Percentiles rank a stretch among this genome's conserved stretches.
Evolutionary conservation across 768 basidiomycete genomes (phyloP).

Genomic region (Phanerochaete carnosa): DNA sequence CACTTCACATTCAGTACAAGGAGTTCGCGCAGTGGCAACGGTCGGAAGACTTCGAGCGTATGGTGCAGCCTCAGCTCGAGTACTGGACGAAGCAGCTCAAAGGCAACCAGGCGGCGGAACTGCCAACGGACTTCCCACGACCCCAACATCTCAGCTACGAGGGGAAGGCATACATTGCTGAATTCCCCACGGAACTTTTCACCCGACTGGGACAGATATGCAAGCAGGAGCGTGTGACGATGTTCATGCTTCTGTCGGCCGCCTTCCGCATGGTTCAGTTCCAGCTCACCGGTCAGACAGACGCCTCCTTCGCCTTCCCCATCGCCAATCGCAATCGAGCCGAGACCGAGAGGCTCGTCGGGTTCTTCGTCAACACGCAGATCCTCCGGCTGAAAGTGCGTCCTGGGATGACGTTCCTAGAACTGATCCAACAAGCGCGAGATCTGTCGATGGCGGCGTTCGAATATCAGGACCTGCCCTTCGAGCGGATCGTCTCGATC

Average conservation of each 20-base stretch:
- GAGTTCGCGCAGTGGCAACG: neutral
- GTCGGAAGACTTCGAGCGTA: neutral
- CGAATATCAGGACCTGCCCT: neutral
- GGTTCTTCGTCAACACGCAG: constrained; percentile 7
- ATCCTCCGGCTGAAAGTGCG: neutral
- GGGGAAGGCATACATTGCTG: neutral
- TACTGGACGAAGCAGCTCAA: neutral
- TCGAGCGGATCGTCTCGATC: neutral
- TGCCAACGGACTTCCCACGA: neutral
- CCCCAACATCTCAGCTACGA: neutral
- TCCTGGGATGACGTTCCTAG: neutral
- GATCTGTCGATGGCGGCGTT: neutral
- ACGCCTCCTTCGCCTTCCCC: neutral
- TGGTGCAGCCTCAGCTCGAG: neutral
- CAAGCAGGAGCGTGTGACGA: neutral
- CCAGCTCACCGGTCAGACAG: neutral
- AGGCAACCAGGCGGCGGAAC: neutral
- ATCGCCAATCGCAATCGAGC: constrained; percentile 1
- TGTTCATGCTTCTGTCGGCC: neutral
- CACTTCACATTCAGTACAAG: neutral
- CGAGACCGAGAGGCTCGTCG: neutral
- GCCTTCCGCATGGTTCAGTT: neutral
- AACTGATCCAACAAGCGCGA: neutral
- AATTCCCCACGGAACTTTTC: neutral
- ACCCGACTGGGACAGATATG: neutral